phyloP scores from a whole-genome alignment of 495 filamentous ascomycete genomes.

The Penicillium maclennaniae region DNA sequence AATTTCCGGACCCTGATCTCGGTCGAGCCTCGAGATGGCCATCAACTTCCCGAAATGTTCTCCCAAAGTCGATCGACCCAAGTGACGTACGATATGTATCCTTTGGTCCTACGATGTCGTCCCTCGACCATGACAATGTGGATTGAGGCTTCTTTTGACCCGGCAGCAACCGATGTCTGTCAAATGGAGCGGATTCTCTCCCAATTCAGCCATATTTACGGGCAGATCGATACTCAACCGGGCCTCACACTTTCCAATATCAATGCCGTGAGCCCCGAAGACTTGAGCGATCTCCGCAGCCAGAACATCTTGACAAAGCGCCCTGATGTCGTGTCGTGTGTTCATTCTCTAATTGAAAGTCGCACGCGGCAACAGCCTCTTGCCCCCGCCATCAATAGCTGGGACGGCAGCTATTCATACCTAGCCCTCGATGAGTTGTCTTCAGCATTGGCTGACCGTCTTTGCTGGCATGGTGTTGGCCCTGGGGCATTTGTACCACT shows the following conservation, averaged over 20 bases:
- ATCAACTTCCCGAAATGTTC: constrained; percentile 2
- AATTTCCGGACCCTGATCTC: constrained; percentile 35
- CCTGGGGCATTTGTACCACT: constrained; percentile 1
- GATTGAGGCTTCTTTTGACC: not conserved
- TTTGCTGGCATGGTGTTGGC: not conserved
- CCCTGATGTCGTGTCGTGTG: not conserved
- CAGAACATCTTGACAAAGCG: not conserved
- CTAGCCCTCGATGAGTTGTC: not conserved
- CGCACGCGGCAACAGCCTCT: not conserved
- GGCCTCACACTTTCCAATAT: not conserved
- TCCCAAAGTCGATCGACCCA: not conserved
- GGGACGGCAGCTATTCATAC: not conserved
- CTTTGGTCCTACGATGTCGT: constrained; percentile 34
- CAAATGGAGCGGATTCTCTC: constrained; percentile 1
- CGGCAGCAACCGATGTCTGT: not conserved
- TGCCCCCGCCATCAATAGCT: not conserved
- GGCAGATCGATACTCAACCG: not conserved
- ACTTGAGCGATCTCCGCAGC: not conserved
- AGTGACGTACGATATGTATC: constrained; percentile 19
- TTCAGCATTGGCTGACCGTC: not conserved
- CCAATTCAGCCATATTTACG: not conserved
- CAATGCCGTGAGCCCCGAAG: not conserved
- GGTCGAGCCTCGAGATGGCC: constrained; percentile 15
- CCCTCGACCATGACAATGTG: constrained; percentile 16
- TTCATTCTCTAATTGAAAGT: not conserved